These are phyloP conservation scores for Candida golubevii DNA, from an alignment of 805 yeast genomes.

Conservation along the genomic window DNA sequence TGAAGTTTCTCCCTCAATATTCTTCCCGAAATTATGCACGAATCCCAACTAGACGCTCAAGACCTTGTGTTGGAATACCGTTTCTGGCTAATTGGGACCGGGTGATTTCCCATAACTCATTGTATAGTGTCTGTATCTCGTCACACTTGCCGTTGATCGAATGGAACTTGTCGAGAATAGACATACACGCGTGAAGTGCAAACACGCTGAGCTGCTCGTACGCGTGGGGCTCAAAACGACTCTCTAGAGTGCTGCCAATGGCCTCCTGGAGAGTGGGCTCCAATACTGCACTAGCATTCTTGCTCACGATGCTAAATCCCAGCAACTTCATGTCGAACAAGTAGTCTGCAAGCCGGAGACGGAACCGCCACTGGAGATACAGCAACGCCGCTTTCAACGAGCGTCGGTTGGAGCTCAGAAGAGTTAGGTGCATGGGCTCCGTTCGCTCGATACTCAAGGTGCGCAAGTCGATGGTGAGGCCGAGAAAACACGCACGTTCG, in stretches of 20 bases:
- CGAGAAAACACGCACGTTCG: conserved; percentile 23
- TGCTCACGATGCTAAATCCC: conserved; percentile 3
- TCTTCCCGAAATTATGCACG: too few relatives aligned
- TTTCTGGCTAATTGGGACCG: background rate
- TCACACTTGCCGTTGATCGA: conserved; percentile 10
- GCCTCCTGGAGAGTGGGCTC: conserved; percentile 7
- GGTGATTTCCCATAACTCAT: conserved; percentile 7
- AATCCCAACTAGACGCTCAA: background rate
- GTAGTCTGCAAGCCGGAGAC: conserved; percentile 18
- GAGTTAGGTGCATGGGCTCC: conserved; percentile 3
- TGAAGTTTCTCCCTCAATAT: too few relatives aligned
- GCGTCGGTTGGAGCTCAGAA: conserved; percentile 7
- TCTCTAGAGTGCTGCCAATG: background rate
- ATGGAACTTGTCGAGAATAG: conserved; percentile 13
- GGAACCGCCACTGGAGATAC: conserved; percentile 22
- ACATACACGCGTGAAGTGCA: conserved; percentile 11
- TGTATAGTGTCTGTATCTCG: conserved; percentile 6
- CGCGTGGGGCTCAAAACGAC: background rate
- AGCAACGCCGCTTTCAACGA: conserved; percentile 21
- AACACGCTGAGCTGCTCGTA: conserved; percentile 7
- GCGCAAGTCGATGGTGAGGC: conserved; percentile 23
- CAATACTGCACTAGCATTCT: background rate
- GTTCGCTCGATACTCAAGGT: conserved; percentile 19
- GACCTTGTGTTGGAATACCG: background rate
- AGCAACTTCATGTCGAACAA: conserved; percentile 16